Conservation (phyloP, 345 rosid genomes). For the Mallotus nudiflorus region DNA sequence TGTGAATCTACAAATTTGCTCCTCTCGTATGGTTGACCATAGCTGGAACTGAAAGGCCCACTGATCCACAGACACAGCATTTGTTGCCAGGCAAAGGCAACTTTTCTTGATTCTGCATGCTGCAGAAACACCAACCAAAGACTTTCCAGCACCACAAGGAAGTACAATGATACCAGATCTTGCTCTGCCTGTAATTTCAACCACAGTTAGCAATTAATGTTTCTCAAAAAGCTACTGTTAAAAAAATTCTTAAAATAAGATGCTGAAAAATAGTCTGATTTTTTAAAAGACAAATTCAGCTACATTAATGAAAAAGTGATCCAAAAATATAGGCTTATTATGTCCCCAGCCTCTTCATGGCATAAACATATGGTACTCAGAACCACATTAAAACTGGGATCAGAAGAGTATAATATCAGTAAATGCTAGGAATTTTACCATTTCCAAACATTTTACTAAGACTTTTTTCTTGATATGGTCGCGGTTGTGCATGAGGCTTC, state of each 20-base stretch:
- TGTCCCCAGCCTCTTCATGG: background rate
- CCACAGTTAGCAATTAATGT: background rate
- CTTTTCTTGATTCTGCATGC: conserved; percentile 90
- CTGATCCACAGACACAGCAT: conserved; percentile 98
- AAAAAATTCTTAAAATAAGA: background rate
- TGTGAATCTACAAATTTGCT: conserved; percentile 89
- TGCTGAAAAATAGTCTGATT: too few species aligned
- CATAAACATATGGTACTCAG: background rate
- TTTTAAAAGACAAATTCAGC: too few species aligned
- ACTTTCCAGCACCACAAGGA: conserved; percentile 99
- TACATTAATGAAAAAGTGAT: too few species aligned
- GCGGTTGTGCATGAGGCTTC: conserved; percentile 93
- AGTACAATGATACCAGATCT: conserved; percentile 97
- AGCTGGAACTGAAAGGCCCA: conserved; percentile 95
- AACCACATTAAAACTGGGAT: background rate
- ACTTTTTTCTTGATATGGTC: conserved; percentile 96
- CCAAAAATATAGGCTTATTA: too few species aligned
- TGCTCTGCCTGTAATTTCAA: conserved; percentile 66
- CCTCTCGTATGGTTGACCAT: conserved; percentile 91
- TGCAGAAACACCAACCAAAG: conserved; percentile 95
- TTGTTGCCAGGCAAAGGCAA: conserved; percentile 96
- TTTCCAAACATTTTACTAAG: conserved; percentile 99
- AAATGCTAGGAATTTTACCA: conserved; percentile 41
- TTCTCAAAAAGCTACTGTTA: background rate
- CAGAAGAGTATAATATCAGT: background rate